These are phyloP conservation scores for Gynandropsis gynandra DNA, from an alignment of 345 rosid genomes.

Conservation along the genomic window DNA sequence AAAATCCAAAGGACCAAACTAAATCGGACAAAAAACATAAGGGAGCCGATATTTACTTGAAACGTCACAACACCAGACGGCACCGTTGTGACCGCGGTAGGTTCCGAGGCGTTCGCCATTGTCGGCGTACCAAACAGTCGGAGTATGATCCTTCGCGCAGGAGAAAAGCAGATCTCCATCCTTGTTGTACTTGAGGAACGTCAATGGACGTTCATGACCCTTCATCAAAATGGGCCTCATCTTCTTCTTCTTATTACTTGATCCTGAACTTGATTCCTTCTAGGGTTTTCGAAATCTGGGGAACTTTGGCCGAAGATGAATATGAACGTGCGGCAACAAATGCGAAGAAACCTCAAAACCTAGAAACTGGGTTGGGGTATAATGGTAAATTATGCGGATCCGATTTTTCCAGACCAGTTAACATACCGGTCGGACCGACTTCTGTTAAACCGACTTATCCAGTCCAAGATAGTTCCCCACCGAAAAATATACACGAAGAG, in stretches of 20 bases:
- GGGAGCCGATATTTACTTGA: slow-evolving; percentile 36
- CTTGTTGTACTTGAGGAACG: slow-evolving; percentile 78
- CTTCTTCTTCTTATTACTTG: neutral
- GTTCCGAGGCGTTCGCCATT: slow-evolving; percentile 94
- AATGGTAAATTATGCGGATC: too few species aligned
- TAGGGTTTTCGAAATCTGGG: neutral
- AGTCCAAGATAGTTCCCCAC: too few species aligned
- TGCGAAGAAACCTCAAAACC: too few species aligned
- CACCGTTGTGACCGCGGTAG: slow-evolving; percentile 96
- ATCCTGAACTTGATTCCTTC: neutral
- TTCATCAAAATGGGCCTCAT: slow-evolving; percentile 98
- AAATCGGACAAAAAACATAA: too few species aligned
- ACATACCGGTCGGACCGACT: too few species aligned
- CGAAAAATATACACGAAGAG: too few species aligned
- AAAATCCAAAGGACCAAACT: neutral
- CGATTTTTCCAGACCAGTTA: too few species aligned
- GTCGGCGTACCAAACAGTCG: slow-evolving; percentile 95
- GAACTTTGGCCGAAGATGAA: too few species aligned
- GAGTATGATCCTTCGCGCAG: slow-evolving; percentile 90
- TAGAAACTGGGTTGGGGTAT: too few species aligned
- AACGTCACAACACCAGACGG: slow-evolving; percentile 94
- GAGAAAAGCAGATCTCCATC: slow-evolving; percentile 93
- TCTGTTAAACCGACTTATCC: too few species aligned
- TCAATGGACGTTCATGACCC: slow-evolving; percentile 96
- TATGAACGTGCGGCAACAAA: too few species aligned